Conservation (phyloP, 2,329 filamentous ascomycete species). For the Aspergillus intermedius region DNA sequence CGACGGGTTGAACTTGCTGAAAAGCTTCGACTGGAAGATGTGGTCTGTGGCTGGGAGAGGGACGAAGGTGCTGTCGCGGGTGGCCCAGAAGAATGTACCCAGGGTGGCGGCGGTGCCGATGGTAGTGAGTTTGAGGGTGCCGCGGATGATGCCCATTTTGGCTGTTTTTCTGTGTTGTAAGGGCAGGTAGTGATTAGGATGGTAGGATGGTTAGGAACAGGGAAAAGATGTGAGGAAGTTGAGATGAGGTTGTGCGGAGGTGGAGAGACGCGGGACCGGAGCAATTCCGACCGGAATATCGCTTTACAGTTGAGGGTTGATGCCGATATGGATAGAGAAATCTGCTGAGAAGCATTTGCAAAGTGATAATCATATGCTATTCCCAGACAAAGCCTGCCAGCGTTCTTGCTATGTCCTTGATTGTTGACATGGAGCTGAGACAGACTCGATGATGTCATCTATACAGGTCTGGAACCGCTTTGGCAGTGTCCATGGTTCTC, state of each 20-base stretch:
- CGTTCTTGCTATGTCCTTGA: background rate
- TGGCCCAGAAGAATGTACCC: slow-evolving; percentile 49
- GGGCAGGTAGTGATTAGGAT: background rate
- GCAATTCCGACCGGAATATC: background rate
- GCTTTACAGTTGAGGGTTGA: background rate
- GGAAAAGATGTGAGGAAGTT: background rate
- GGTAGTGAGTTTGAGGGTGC: slow-evolving; percentile 38
- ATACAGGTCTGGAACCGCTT: background rate
- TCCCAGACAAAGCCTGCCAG: no score
- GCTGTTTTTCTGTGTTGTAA: background rate
- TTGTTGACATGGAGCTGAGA: background rate
- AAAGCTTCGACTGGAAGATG: slow-evolving; percentile 55
- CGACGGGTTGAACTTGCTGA: slow-evolving; percentile 55
- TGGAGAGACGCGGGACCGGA: background rate
- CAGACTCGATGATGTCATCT: background rate
- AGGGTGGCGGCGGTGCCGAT: slow-evolving; percentile 45
- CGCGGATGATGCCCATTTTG: slow-evolving; percentile 51
- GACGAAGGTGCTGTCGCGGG: slow-evolving; percentile 51
- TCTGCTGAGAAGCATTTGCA: no score
- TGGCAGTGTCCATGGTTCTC: background rate
- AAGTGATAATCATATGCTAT: no score
- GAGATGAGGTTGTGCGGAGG: background rate
- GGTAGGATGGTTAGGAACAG: background rate
- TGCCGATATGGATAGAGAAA: background rate
- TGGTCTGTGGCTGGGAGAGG: slow-evolving; percentile 55